A percentile compares a stretch with the other conserved stretches of the same genome.
These are phyloP conservation scores for Pyricularia sp. DNA, from an alignment of 2,329 filamentous ascomycete species.

Conservation along the genomic window DNA sequence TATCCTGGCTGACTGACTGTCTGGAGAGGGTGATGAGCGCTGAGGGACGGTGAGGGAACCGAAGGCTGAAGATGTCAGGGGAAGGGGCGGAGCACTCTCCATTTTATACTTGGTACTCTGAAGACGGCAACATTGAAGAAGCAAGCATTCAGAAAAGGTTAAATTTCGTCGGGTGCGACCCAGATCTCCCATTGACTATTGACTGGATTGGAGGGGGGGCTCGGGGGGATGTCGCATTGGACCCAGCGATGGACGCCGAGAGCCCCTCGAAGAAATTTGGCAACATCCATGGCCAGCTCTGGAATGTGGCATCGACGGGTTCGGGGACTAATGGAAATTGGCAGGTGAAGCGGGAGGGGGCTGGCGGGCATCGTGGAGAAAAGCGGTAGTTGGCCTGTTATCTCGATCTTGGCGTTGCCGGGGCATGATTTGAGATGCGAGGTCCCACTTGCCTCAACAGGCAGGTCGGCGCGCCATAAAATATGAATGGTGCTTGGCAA, in stretches of 20 bases:
- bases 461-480: neutral
- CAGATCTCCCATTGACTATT: too few species aligned
- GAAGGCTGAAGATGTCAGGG: neutral
- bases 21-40: neutral
- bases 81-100: neutral
- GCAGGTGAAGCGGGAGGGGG: neutral
- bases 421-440: neutral
- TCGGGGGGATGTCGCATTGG: neutral
- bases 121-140: neutral
- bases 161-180: too few species aligned
- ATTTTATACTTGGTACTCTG: neutral
- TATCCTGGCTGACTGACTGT: neutral
- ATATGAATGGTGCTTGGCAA: neutral
- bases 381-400: neutral
- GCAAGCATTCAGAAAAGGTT: too few species aligned
- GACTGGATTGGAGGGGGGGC: too few species aligned
- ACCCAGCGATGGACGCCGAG: neutral
- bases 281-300: neutral
- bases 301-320: neutral
- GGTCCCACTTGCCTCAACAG: neutral
- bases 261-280: neutral
- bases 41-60: neutral
- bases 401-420: neutral
- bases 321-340: neutral
- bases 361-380: neutral